These are phyloP conservation scores for Quercus robur DNA, from an alignment of 306 rosid genomes.

Conservation along the genomic window DNA sequence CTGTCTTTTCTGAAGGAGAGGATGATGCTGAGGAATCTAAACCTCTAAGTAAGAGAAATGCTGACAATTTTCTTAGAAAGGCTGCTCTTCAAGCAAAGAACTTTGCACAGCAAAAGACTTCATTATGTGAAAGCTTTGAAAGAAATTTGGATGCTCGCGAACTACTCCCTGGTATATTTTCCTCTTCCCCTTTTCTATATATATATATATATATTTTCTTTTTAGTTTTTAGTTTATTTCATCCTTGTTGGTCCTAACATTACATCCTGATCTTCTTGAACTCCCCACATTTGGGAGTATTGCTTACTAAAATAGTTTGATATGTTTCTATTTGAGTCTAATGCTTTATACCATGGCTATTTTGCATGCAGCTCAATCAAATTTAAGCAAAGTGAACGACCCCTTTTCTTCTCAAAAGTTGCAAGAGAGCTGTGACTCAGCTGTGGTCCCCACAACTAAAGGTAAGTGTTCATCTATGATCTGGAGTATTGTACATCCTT, in stretches of 20 bases:
- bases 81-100: slow-evolving; percentile 61
- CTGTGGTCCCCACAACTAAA: slow-evolving; percentile 54
- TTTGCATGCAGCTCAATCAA: slow-evolving; percentile 34
- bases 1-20: slow-evolving; percentile 97
- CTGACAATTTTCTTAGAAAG: slow-evolving; percentile 72
- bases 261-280: slow-evolving; percentile 7
- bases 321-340: slow-evolving; percentile 17
- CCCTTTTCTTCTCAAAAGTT: slow-evolving; percentile 42
- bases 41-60: slow-evolving; percentile 42
- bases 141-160: slow-evolving; percentile 52
- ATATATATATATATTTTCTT: not conserved
- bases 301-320: not conserved
- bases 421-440: slow-evolving; percentile 50
- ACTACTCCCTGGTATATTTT: slow-evolving; percentile 41
- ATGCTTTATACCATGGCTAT: slow-evolving; percentile 10
- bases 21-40: slow-evolving; percentile 76
- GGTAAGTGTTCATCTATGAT: slow-evolving; percentile 52
- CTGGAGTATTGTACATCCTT: slow-evolving; percentile 6
- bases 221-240: not conserved
- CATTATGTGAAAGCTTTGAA: slow-evolving; percentile 47
- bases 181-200: slow-evolving; percentile 6
- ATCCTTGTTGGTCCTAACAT: not conserved
- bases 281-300: slow-evolving; percentile 1
- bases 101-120: slow-evolving; percentile 65
- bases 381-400: too few relatives aligned